phyloP scores from a whole-genome alignment of 352 stramenopile species.

The Pythium coloratum region DNA sequence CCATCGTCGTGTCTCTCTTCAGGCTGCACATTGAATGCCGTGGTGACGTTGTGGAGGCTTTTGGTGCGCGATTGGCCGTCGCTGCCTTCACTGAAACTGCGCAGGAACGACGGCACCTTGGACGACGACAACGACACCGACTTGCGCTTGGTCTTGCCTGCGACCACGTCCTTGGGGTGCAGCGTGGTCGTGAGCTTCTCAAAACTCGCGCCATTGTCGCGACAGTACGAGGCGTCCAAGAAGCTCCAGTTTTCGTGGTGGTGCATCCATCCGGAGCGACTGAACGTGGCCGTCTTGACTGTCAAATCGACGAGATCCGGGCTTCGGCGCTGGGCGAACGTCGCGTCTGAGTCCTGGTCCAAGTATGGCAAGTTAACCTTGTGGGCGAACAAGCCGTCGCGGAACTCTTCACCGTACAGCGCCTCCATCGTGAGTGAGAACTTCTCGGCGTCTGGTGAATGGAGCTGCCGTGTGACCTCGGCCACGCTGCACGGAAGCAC shows the following conservation, averaged over 20 bases:
- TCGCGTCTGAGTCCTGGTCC: not conserved
- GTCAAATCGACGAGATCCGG: constrained; percentile 9
- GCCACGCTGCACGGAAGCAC: constrained; percentile 14
- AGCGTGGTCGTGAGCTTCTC: constrained; percentile 26
- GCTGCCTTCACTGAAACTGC: not conserved
- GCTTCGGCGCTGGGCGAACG: not conserved
- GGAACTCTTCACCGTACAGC: constrained; percentile 14
- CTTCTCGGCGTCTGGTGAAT: not conserved
- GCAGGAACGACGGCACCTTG: not conserved
- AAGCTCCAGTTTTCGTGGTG: constrained; percentile 26
- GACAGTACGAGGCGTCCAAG: constrained; percentile 12
- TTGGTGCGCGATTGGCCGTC: not conserved
- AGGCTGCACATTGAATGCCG: constrained; percentile 10
- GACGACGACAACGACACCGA: constrained; percentile 11
- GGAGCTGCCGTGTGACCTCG: constrained; percentile 13
- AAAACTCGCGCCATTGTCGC: constrained; percentile 3
- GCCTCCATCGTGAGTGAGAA: constrained; percentile 9
- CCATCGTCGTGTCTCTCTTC: constrained; percentile 1
- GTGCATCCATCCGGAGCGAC: constrained; percentile 12
- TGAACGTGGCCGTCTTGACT: constrained; percentile 23
- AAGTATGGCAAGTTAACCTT: not conserved
- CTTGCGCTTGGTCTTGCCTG: constrained; percentile 6
- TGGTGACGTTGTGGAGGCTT: constrained; percentile 16
- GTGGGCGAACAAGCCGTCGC: constrained; percentile 11
- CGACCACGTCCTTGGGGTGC: constrained; percentile 10